Conservation (phyloP, 176 grass and related monocot genomes). For the Avena atlantica region DNA sequence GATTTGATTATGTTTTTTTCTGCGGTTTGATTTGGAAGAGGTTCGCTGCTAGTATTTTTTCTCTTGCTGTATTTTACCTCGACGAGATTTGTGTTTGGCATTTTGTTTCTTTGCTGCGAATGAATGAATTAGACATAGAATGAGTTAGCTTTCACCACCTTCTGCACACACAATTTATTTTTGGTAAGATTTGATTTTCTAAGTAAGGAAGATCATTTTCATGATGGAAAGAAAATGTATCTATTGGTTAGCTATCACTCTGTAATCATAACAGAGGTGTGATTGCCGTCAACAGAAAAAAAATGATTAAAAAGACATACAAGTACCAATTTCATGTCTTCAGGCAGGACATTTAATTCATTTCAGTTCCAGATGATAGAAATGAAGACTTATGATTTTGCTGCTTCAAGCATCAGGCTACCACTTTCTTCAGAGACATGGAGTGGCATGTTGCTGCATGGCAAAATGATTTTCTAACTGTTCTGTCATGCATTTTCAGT, state of each 20-base stretch:
- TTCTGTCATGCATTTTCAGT: constrained; percentile 53
- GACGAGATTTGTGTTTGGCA: not conserved
- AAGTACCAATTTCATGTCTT: not conserved
- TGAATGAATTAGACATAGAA: not conserved
- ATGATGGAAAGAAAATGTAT: not conserved
- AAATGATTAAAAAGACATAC: not conserved
- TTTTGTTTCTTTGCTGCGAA: not conserved
- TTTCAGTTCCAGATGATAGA: constrained; percentile 1
- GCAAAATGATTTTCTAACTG: constrained; percentile 27
- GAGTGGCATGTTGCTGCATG: not conserved
- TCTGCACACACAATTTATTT: not conserved
- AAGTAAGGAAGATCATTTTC: not conserved
- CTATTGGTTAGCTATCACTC: not conserved
- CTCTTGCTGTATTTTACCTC: not conserved
- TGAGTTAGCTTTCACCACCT: not conserved
- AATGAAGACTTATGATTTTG: not conserved
- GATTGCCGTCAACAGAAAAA: not conserved
- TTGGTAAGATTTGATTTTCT: constrained; percentile 1
- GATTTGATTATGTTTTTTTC: constrained; percentile 3
- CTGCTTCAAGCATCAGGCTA: not conserved
- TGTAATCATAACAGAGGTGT: not conserved
- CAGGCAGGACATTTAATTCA: not conserved
- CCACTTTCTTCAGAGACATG: not conserved
- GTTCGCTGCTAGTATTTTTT: not conserved
- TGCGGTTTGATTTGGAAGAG: constrained; percentile 18